Percentiles rank a stretch among this genome's conserved stretches.
Conservation (phyloP, 2,329 filamentous ascomycete species). For the Sporothrix mexicana region DNA sequence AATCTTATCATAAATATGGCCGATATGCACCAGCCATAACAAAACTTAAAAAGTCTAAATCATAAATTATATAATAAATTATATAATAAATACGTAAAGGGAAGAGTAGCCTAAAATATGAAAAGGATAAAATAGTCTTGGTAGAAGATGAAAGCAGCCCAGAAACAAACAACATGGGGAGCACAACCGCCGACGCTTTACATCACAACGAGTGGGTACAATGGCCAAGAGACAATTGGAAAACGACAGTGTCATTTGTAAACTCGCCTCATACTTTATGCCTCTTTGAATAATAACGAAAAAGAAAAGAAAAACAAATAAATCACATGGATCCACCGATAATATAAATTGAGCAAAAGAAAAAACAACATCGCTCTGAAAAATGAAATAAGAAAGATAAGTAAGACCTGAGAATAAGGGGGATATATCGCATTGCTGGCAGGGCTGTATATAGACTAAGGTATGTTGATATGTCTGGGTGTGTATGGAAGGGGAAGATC, state of each 20-base stretch:
- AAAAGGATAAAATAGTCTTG: too few species aligned
- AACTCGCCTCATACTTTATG: neutral
- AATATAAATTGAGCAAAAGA: neutral
- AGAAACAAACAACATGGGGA: neutral
- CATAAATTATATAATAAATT: neutral
- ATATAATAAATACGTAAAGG: neutral
- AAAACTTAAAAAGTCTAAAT: too few species aligned
- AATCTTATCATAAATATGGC: too few species aligned
- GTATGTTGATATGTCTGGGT: neutral
- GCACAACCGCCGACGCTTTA: neutral
- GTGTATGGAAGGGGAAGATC: neutral
- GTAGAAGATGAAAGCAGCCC: neutral
- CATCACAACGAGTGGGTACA: neutral
- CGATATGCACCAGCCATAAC: too few species aligned
- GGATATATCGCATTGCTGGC: constrained; percentile 33
- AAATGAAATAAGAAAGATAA: neutral
- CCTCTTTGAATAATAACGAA: neutral
- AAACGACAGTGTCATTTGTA: neutral
- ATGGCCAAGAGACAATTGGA: neutral
- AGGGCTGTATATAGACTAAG: neutral
- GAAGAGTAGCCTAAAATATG: constrained; percentile 1
- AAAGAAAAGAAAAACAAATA: neutral
- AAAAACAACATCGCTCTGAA: neutral
- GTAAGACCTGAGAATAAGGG: neutral
- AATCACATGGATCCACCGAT: neutral